Conservation (phyloP, 176 grass and related monocot species). For the Guadua angustifolia region DNA sequence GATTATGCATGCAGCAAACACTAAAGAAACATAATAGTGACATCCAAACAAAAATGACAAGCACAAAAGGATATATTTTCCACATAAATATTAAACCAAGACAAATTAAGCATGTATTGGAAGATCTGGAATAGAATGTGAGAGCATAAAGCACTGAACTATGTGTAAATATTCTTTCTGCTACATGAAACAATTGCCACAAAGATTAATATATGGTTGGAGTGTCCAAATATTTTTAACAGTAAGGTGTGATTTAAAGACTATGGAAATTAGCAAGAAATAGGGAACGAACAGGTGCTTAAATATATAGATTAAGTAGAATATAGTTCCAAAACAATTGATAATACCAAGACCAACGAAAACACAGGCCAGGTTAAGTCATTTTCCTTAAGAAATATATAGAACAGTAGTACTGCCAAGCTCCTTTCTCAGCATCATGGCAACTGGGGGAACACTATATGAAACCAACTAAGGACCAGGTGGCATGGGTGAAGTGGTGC, state of each 20-base stretch:
- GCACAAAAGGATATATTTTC: background rate
- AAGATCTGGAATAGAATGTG: background rate
- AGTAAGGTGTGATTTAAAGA: background rate
- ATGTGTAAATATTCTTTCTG: background rate
- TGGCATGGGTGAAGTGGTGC: background rate
- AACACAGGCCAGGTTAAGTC: background rate
- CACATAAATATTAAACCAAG: background rate
- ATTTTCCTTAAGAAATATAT: background rate
- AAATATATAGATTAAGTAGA: background rate
- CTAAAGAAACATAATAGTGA: background rate
- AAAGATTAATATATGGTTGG: conserved; percentile 15
- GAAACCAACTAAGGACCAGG: background rate
- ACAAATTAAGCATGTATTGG: background rate
- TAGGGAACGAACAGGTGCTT: background rate
- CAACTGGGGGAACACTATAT: background rate
- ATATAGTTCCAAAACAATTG: background rate
- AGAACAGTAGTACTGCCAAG: background rate
- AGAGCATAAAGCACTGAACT: background rate
- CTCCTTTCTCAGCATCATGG: background rate
- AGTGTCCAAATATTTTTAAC: background rate
- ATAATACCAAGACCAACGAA: background rate
- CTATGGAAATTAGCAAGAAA: background rate
- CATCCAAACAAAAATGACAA: background rate
- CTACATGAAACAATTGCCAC: background rate
- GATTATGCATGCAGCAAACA: conserved; percentile 14